These are phyloP conservation scores for Betula pendula DNA, from an alignment of 306 rosid genomes.

Conservation along the genomic window DNA sequence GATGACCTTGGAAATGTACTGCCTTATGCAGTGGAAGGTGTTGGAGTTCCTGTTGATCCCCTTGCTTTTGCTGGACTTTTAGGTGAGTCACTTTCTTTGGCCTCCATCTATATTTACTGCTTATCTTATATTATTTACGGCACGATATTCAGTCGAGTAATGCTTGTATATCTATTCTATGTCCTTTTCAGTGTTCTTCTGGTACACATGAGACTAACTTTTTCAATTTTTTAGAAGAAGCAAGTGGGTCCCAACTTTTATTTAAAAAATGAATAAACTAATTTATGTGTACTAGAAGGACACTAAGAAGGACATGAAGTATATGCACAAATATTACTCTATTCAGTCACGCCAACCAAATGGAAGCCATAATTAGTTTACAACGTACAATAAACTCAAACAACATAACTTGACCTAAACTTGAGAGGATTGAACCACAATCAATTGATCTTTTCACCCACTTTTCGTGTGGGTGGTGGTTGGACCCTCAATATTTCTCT, in stretches of 20 bases:
- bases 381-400: not conserved
- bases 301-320: too few species aligned
- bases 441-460: not conserved
- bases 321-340: too few species aligned
- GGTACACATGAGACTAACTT: too few species aligned
- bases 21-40: slow-evolving; percentile 96
- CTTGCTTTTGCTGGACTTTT: slow-evolving; percentile 96
- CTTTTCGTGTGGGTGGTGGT: not conserved
- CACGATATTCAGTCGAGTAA: not conserved
- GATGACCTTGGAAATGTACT: slow-evolving; percentile 96
- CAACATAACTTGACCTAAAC: not conserved
- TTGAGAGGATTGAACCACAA: not conserved
- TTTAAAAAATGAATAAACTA: too few species aligned
- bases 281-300: too few species aligned
- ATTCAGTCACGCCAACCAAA: not conserved
- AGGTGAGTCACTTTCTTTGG: slow-evolving; percentile 40
- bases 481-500: not conserved
- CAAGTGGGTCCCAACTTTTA: too few species aligned
- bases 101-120: not conserved
- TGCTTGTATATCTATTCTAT: too few species aligned
- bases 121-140: not conserved
- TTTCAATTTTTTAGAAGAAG: too few species aligned
- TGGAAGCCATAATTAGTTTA: not conserved
- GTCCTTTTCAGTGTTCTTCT: too few species aligned
- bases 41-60: slow-evolving; percentile 97